A percentile compares a stretch with the other conserved stretches of the same genome.
phyloP scores from a whole-genome alignment of 805 yeast species.

The Saccharomyces eubayanus region DNA sequence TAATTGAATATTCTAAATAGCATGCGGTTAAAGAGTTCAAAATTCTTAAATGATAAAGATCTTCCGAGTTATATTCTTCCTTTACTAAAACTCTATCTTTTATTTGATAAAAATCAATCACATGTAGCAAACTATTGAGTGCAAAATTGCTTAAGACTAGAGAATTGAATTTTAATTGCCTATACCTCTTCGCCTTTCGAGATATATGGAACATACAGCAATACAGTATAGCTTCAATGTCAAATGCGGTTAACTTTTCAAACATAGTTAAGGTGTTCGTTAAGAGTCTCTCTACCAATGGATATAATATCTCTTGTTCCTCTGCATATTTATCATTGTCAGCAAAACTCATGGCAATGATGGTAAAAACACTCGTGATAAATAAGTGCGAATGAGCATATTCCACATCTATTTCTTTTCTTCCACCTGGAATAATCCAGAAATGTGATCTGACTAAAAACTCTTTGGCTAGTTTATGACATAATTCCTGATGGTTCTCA shows the following conservation, averaged over 20 bases:
- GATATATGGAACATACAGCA: constrained; percentile 47
- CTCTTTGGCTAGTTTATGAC: constrained; percentile 38
- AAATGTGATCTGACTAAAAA: constrained; percentile 47
- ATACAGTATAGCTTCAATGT: constrained; percentile 51
- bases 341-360: constrained; percentile 49
- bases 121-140: constrained; percentile 39
- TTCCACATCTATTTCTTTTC: constrained; percentile 38
- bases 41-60: constrained; percentile 46
- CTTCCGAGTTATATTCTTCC: constrained; percentile 30
- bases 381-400: constrained; percentile 47
- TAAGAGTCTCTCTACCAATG: constrained; percentile 41
- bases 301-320: constrained; percentile 40
- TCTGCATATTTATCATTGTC: constrained; percentile 42
- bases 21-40: constrained; percentile 45
- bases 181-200: constrained; percentile 38
- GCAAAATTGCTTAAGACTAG: constrained; percentile 48
- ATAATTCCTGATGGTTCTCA: constrained; percentile 35
- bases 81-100: constrained; percentile 29
- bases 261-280: constrained; percentile 42
- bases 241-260: constrained; percentile 49
- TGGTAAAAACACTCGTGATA: constrained; percentile 45
- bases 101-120: constrained; percentile 39
- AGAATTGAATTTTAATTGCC: constrained; percentile 44
- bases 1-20: constrained; percentile 44
- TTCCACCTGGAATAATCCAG: constrained; percentile 57